Percentiles rank a stretch among this genome's conserved stretches.
phyloP scores from a whole-genome alignment of 139 green algal genomes.

The Chlamydomonas sphaeroides region DNA sequence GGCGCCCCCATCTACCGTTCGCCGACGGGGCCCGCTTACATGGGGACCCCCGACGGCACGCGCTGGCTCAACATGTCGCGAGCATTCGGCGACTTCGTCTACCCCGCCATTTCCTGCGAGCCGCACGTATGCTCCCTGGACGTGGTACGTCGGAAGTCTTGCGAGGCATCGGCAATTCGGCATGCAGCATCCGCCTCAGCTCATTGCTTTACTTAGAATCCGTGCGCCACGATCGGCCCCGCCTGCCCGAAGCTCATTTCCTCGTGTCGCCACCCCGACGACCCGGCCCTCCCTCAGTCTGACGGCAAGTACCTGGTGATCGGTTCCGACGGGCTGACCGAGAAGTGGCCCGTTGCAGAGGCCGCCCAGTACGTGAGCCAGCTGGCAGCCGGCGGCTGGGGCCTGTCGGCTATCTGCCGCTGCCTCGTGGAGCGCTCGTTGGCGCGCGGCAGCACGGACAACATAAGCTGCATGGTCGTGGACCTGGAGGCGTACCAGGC shows the following conservation, averaged over 20 bases:
- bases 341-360: constrained; percentile 35
- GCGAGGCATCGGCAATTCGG: too few species aligned
- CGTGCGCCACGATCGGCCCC: too few species aligned
- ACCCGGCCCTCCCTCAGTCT: too few species aligned
- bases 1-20: constrained; percentile 22
- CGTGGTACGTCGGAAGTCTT: not conserved
- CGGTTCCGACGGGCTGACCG: constrained; percentile 35
- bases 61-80: constrained; percentile 40
- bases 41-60: constrained; percentile 37
- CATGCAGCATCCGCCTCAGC: too few species aligned
- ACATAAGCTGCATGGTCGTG: constrained; percentile 32
- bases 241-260: too few species aligned
- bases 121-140: constrained; percentile 33
- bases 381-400: not conserved
- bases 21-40: constrained; percentile 19
- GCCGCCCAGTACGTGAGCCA: constrained; percentile 29
- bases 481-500: constrained; percentile 26
- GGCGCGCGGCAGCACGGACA: constrained; percentile 36
- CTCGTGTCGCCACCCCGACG: too few species aligned
- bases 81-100: constrained; percentile 37
- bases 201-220: too few species aligned
- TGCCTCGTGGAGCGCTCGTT: constrained; percentile 28
- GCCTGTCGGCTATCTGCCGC: constrained; percentile 7
- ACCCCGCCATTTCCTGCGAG: constrained; percentile 37
- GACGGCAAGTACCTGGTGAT: constrained; percentile 39